Conservation (phyloP, 495 filamentous ascomycete species). For the Achaetomiella virescens region DNA sequence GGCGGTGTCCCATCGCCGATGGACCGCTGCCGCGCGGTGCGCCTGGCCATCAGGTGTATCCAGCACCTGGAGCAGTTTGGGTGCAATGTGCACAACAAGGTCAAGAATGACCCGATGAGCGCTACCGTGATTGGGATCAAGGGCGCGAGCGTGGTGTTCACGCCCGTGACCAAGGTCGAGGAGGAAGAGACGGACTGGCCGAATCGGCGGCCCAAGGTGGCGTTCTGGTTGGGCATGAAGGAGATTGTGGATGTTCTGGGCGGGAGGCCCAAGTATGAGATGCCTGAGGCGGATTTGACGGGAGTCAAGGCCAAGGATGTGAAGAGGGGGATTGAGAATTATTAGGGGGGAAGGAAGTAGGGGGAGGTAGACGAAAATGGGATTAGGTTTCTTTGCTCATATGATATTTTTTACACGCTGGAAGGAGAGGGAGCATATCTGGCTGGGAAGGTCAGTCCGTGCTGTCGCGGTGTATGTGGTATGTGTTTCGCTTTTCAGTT, state of each 20-base stretch:
- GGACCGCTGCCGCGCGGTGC: conserved; percentile 89
- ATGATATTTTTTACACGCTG: too few relatives aligned
- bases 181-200: conserved; percentile 88
- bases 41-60: conserved; percentile 86
- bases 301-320: conserved; percentile 49
- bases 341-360: neutral
- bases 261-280: conserved; percentile 53
- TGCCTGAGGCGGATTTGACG: conserved; percentile 37
- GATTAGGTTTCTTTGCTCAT: too few relatives aligned
- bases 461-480: too few relatives aligned
- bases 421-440: too few relatives aligned
- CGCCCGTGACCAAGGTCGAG: conserved; percentile 67
- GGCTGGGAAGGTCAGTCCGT: too few relatives aligned
- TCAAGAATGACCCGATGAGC: conserved; percentile 63
- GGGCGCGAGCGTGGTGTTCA: conserved; percentile 83
- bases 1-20: conserved; percentile 89
- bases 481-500: too few relatives aligned
- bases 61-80: conserved; percentile 79
- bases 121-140: conserved; percentile 84
- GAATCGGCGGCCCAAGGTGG: conserved; percentile 73
- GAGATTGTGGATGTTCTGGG: conserved; percentile 77
- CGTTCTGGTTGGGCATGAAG: conserved; percentile 81
- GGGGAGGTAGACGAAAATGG: too few relatives aligned
- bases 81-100: conserved; percentile 56
- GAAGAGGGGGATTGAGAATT: conserved; percentile 40